Base-by-base conservation (phyloP, 1,284 basidiomycete species). In the Trametes hirsuta region DNA sequence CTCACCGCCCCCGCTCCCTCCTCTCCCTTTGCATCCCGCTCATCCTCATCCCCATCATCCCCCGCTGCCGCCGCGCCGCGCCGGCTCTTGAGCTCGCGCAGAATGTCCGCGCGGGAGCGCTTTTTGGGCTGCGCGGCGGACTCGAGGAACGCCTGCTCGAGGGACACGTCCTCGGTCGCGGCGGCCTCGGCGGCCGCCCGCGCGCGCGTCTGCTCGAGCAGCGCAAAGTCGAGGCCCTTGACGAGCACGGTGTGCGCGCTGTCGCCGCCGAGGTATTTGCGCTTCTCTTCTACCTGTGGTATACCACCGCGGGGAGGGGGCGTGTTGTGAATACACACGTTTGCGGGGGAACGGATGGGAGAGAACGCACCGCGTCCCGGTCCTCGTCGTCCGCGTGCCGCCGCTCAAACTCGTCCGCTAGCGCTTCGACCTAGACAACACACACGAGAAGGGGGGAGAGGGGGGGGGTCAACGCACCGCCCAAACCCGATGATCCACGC, bases 241-340 rank as follows among this genome's bases (percentile, higher is more conserved):
- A 95, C 93, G 4, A 95, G 84, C 47, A 95, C 85, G 3, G 91
- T 88, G 72, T 96, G 93, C 55, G 88, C 84, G 44, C 86, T 85
- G 73, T 97, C 94, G 37, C 94, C 94, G n/a, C 94, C 94, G 1
- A 96, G 83, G 72, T 93, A 94, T 47, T 81, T 81, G 46, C 94
- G 83, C 71, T 93, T 85, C 58, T 87, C 82, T 55, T 94, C 91
- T 15, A 95, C 77, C 87, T 93, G 58, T 11, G 0, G 15, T 15
- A 15, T n/a, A n/a, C n/a, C n/a, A n/a, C n/a, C n/a, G n/a, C n/a
- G n/a, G n/a, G n/a, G n/a, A n/a, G 18, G 18, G 18, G 18, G 18
- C 18, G 18, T 18, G 18, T 18, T 18, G 18, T 18, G 18, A 18
- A 18, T 18, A 4, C 11, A 48, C 25, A 24, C 10, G 30, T 24